Evolutionary conservation across 768 basidiomycete genomes (phyloP), one percentile per base, ranked within the genome.

Genomic region (Lactifluus pinguis): DNA sequence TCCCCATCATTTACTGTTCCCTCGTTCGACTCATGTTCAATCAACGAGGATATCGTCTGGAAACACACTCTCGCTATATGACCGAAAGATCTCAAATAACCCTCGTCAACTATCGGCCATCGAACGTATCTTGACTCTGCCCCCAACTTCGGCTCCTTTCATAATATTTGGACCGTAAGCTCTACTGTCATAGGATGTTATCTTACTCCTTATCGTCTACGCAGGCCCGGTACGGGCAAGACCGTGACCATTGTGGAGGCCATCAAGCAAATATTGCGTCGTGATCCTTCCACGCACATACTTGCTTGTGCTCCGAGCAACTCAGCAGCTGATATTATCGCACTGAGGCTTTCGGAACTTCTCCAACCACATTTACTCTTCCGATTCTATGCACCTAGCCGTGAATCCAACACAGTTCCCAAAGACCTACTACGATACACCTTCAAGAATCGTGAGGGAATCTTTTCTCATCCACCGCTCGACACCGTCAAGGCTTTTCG

Each of bases 271-370:
- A 67, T 86, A 3, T 71, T 85, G 4, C 67, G 65, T 11, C 60
- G 59, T 9, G 66, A 82, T 61, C 75, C 76, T 0, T 47, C 73
- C 6, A 74, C 76, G 1, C 76, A 73, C 39, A 78, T 87, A 57
- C 76, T 87, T 1, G 85, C 80, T 0, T 86, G 84, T 63, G 83
- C 85, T 0, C 85, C 85, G 0, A 85, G 79, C 71, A 87, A 87
- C 70, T 82, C 82, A 2, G 85, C 85, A 0, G 84, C 84, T 2
- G 85, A 87, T 62, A 69, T 82, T 11, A 44, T 59, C n/a, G 34
- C 57, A 29, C 9, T 38, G 50, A 52, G 57, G 41, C 57, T 59
- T 17, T 25, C 34, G 6, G 57, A 29, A n/a, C 74, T 85, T 19
- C 77, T 82, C 1, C 66, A 72, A 29, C 74, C 65, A 0, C 67